Evolutionary conservation across 805 yeast genomes (phyloP).

Genomic region (Metschnikowia shivogae): DNA sequence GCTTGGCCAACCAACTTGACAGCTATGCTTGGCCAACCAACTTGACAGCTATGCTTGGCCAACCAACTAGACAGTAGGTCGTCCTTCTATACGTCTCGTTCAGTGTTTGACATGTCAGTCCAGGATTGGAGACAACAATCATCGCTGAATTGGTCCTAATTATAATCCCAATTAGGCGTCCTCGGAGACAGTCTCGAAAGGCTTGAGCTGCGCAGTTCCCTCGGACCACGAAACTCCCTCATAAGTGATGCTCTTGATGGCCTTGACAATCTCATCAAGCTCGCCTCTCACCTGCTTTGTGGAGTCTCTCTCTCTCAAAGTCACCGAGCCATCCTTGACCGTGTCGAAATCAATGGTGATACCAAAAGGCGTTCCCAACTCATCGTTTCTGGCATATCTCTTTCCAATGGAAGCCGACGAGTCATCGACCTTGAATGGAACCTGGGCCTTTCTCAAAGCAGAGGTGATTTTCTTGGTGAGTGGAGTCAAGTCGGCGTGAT

Average conservation of each 20-base stretch:
- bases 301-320: slow-evolving; percentile 95
- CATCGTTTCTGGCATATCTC: slow-evolving; percentile 97
- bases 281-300: slow-evolving; percentile 96
- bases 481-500: slow-evolving; percentile 75
- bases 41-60: no score
- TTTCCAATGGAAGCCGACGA: slow-evolving; percentile 97
- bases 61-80: no score
- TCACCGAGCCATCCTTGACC: slow-evolving; percentile 79
- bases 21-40: no score
- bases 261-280: slow-evolving; percentile 60
- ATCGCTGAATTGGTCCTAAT: neutral
- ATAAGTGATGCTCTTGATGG: slow-evolving; percentile 73
- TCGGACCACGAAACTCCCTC: slow-evolving; percentile 77
- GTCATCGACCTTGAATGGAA: slow-evolving; percentile 95
- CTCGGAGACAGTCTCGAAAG: slow-evolving; percentile 49
- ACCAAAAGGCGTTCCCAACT: slow-evolving; percentile 98
- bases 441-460: slow-evolving; percentile 70
- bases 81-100: no score
- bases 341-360: slow-evolving; percentile 95
- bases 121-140: no score
- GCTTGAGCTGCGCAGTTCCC: slow-evolving; percentile 68
- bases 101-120: no score
- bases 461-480: slow-evolving; percentile 65
- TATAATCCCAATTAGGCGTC: slow-evolving; percentile 8
- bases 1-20: no score